Evolutionary conservation across 768 basidiomycete genomes (phyloP), one percentile per base, ranked within the genome.

Genomic region (Leucosporidium scottii): DNA sequence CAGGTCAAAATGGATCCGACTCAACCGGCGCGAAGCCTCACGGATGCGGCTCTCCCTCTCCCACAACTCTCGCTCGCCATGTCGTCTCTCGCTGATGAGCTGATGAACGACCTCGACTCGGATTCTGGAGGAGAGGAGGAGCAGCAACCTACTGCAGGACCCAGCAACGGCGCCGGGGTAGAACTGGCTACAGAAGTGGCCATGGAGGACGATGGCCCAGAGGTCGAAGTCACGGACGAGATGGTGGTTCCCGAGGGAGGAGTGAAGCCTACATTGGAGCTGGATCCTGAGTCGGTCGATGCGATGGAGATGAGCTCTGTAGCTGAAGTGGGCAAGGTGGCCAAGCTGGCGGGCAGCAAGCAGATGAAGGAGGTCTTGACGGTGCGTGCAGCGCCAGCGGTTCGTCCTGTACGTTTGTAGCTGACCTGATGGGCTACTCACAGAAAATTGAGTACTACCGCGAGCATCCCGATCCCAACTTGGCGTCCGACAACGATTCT

Each of bases 371-470:
- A 98, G 66, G 88, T 90, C 50, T 79, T 98, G 53, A 85, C 86
- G 82, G 94, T 88, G 64, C 69, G 78, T 69, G 20, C 21, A 23
- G 18, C 47, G 9, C 13, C 1, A 23, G 15, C 47, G 1, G 27
- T 31, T 31, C 18, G 12, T 56, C 25, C n/a, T 27, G 17, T 31
- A 9, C 23, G 28, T 23, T 21, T 0, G 21, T 30, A 13, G 25
- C 44, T 69, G 55, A 27, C 31, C 30, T 49, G 28, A 20, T 17
- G 18, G 18, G 18, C 20, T 34, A 10, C 47, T 25, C 25, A 25
- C 73, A 97, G 93, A 91, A 93, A 79, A 90, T 99, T 61, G 88
- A 86, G 75, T 87, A 90, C 76, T 99, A 89, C 78, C 85, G 87
- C 69, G 82, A 81, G 1, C 85, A 87, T 65, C 92, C 93, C 1